A percentile compares a stretch with the other conserved stretches of the same genome.
Evolutionary conservation across 2,329 filamentous ascomycete genomes (phyloP).

Genomic region (Graphiopsis chlorocephala): DNA sequence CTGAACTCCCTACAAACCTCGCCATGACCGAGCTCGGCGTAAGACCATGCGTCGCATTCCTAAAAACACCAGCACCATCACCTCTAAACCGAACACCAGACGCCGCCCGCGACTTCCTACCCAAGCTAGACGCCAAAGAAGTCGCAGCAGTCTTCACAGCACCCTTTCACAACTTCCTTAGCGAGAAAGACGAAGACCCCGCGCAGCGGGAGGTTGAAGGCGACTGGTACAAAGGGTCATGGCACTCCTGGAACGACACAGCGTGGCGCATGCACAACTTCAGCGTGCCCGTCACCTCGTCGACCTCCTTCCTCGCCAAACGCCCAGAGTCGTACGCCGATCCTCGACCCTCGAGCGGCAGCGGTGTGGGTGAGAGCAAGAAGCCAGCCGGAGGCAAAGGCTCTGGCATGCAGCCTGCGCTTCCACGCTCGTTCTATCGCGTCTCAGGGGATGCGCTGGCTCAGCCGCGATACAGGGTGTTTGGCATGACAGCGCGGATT

Average conservation of each 20-base stretch:
- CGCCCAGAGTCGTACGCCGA: conserved; percentile 23
- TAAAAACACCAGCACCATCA: conserved; percentile 45
- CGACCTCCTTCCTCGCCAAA: conserved; percentile 53
- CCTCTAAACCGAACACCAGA: conserved; percentile 62
- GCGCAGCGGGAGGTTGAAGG: conserved; percentile 41
- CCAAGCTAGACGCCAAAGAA: conserved; percentile 80
- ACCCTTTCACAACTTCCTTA: conserved; percentile 80
- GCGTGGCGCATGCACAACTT: conserved; percentile 92
- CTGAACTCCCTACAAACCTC: conserved; percentile 65
- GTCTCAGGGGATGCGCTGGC: conserved; percentile 28
- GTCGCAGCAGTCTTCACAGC: conserved; percentile 93
- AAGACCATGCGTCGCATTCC: conserved; percentile 56
- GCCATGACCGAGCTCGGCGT: conserved; percentile 52
- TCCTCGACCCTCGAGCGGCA: conserved; percentile 18
- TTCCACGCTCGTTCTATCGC: conserved; percentile 30
- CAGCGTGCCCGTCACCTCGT: conserved; percentile 74
- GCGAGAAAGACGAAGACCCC: conserved; percentile 54
- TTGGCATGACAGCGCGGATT: conserved; percentile 92
- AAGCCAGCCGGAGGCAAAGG: not conserved
- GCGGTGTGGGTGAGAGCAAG: not conserved
- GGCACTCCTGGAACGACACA: conserved; percentile 74
- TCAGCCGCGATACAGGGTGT: conserved; percentile 67
- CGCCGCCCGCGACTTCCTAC: conserved; percentile 47
- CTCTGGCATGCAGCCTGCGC: conserved; percentile 22
- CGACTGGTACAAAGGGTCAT: conserved; percentile 81